Evolutionary conservation across 345 rosid genomes (phyloP).

Genomic region (Gossypium raimondii): DNA sequence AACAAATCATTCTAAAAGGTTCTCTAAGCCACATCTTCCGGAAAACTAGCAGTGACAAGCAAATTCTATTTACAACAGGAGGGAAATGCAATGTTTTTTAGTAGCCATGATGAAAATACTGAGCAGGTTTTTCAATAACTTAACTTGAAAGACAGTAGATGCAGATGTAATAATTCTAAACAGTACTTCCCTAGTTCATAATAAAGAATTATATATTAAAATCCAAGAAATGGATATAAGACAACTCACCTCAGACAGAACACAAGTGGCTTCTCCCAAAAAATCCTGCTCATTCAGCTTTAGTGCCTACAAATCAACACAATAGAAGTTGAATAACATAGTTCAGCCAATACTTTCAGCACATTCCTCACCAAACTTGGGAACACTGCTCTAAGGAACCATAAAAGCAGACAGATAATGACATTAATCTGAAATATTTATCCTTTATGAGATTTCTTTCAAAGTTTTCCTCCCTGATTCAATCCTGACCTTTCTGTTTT

Average conservation of each 20-base stretch:
- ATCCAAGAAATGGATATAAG: background rate
- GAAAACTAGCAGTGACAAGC: background rate
- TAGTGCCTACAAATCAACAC: conserved; percentile 37
- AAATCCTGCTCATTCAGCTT: conserved; percentile 66
- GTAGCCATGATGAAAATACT: background rate
- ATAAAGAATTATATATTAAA: background rate
- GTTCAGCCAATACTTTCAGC: background rate
- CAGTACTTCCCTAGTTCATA: background rate
- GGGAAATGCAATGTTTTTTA: background rate
- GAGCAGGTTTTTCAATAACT: conserved; percentile 6
- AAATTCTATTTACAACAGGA: background rate
- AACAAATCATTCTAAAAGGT: background rate
- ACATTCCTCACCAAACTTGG: background rate
- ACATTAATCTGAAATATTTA: background rate
- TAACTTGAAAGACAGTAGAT: background rate
- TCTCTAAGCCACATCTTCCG: background rate
- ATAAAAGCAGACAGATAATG: background rate
- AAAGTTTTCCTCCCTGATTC: background rate
- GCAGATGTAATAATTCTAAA: background rate
- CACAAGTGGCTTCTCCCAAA: conserved; percentile 74
- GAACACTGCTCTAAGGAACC: background rate
- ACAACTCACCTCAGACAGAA: conserved; percentile 50
- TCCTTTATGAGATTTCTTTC: background rate
- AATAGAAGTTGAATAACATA: conserved; percentile 6
- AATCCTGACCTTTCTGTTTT: background rate